Percentiles rank a stretch among this genome's conserved stretches.
phyloP scores from a whole-genome alignment of 768 basidiomycete genomes.

The Leccinum aurantiacum region DNA sequence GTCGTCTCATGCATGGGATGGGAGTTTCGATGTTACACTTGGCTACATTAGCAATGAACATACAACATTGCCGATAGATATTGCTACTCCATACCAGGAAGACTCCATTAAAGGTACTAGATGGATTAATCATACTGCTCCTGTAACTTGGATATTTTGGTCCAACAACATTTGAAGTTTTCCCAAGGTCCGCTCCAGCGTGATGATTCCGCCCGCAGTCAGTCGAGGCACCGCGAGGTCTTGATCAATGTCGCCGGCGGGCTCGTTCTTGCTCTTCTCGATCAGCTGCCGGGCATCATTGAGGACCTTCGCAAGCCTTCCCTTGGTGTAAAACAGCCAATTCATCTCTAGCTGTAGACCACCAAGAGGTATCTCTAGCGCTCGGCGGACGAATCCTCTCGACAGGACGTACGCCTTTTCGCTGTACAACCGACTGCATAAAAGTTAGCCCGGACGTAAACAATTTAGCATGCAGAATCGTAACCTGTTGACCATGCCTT shows the following conservation, averaged over 20 bases:
- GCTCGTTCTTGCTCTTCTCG: conserved; percentile 57
- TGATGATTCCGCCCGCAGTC: conserved; percentile 77
- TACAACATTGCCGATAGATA: conserved; percentile 31
- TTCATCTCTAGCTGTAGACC: conserved; percentile 70
- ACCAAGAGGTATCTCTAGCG: conserved; percentile 75
- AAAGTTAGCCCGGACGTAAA: conserved; percentile 4
- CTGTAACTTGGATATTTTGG: conserved; percentile 9
- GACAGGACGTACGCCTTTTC: conserved; percentile 93
- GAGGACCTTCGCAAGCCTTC: conserved; percentile 69
- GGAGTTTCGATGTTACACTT: conserved; percentile 10
- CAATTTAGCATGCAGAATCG: conserved; percentile 7
- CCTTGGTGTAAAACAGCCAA: conserved; percentile 67
- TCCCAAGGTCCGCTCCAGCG: conserved; percentile 69
- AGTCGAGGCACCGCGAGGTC: conserved; percentile 70
- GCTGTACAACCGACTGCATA: conserved; percentile 76
- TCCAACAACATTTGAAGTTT: conserved; percentile 55
- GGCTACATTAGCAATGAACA: conserved; percentile 25
- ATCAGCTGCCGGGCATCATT: conserved; percentile 61
- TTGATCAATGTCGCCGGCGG: conserved; percentile 26
- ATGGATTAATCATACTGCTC: conserved; percentile 18
- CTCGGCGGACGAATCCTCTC: conserved; percentile 85
- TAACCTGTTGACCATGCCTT: conserved; percentile 84
- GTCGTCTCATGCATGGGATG: conserved; percentile 2
- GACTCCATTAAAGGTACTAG: conserved; percentile 15
- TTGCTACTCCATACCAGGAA: conserved; percentile 22